A percentile compares a stretch with the other conserved stretches of the same genome.
These are phyloP conservation scores for Penicillium sp. DNA, from an alignment of 2,329 filamentous ascomycete species.

Conservation along the genomic window DNA sequence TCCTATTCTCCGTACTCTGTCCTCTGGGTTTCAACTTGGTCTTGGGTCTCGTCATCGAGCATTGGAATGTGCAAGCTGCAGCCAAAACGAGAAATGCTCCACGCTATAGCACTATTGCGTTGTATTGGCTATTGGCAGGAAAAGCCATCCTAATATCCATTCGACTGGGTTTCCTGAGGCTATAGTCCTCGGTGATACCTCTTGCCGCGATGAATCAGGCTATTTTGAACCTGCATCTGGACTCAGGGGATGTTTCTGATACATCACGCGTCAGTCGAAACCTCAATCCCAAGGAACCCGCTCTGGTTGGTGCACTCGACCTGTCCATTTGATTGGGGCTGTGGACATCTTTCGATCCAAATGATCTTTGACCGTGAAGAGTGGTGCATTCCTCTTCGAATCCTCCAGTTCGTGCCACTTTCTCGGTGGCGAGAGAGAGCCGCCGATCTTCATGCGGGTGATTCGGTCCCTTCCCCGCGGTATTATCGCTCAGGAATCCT, in stretches of 20 bases:
- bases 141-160: background rate
- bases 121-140: background rate
- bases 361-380: background rate
- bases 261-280: conserved; percentile 31
- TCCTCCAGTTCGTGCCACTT: conserved; percentile 1
- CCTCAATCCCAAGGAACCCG: conserved; percentile 8
- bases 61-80: conserved; percentile 14
- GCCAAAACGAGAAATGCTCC: background rate
- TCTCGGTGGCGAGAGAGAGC: conserved; percentile 2
- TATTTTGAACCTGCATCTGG: conserved; percentile 15
- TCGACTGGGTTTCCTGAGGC: background rate
- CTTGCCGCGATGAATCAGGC: background rate
- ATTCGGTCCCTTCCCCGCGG: background rate
- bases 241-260: conserved; percentile 22
- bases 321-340: background rate
- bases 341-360: background rate
- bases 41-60: conserved; percentile 7
- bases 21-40: no score
- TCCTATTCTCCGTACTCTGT: background rate
- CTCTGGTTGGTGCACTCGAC: conserved; percentile 4
- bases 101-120: background rate
- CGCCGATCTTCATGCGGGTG: conserved; percentile 1
- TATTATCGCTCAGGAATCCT: background rate
- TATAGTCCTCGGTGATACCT: background rate
- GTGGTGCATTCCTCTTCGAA: conserved; percentile 4